Percentiles rank a stretch among this genome's conserved stretches.
Evolutionary conservation across 192 early-diverging fungal species (phyloP).

Genomic region (Mortierella alpina): DNA sequence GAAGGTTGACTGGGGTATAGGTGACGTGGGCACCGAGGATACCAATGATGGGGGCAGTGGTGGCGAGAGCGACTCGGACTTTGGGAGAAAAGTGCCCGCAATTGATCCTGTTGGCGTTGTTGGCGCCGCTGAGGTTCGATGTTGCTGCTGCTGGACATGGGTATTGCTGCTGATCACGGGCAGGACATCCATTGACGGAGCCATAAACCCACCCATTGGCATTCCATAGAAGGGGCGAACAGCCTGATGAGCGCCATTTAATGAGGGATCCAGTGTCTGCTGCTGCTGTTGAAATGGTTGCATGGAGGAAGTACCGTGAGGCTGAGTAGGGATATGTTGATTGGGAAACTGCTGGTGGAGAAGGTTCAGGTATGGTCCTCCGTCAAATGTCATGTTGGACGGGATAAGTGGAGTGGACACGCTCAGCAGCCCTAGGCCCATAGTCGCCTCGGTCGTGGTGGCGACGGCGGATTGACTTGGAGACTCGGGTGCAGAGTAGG

Average conservation of each 20-base stretch:
- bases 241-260: background rate
- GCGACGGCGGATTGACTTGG: background rate
- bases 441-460: background rate
- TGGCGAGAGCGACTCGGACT: conserved; percentile 11
- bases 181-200: conserved; percentile 25
- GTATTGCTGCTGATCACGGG: conserved; percentile 23
- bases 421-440: conserved; percentile 19
- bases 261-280: conserved; percentile 14
- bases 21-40: conserved; percentile 24
- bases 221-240: conserved; percentile 43
- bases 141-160: background rate
- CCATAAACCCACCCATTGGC: conserved; percentile 50
- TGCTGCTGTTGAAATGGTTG: conserved; percentile 25
- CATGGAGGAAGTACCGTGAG: conserved; percentile 8
- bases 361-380: conserved; percentile 15
- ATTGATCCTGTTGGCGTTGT: background rate
- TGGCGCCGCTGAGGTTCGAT: background rate
- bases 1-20: conserved; percentile 18
- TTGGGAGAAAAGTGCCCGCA: background rate
- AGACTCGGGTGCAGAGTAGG: conserved; percentile 21
- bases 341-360: conserved; percentile 34
- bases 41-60: background rate
- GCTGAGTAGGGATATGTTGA: conserved; percentile 13
- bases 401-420: conserved; percentile 18
- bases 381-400: conserved; percentile 3